phyloP scores from a whole-genome alignment of 148 eudicot species.

The Diospyros lotus region DNA sequence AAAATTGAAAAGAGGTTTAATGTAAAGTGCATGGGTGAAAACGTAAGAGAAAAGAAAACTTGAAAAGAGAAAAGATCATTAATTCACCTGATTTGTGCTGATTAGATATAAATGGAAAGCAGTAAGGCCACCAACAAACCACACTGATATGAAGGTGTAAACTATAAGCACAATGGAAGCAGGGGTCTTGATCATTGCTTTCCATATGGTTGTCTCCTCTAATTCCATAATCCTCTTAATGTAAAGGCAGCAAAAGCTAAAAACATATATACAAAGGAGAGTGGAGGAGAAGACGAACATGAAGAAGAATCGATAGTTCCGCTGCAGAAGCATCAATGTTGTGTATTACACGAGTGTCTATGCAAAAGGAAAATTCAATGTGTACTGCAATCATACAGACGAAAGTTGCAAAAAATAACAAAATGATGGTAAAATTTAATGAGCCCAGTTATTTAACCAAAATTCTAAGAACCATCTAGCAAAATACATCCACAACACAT shows the following conservation, averaged over 20 bases:
- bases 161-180: slow-evolving; percentile 82
- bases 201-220: slow-evolving; percentile 71
- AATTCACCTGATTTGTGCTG: slow-evolving; percentile 83
- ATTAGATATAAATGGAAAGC: slow-evolving; percentile 92
- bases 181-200: slow-evolving; percentile 92
- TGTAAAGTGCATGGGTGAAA: too few species aligned
- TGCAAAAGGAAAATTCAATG: not conserved
- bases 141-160: slow-evolving; percentile 87
- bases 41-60: too few species aligned
- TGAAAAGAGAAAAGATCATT: not conserved
- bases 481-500: too few species aligned
- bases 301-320: slow-evolving; percentile 97
- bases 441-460: too few species aligned
- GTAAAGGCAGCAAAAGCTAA: slow-evolving; percentile 91
- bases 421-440: not conserved
- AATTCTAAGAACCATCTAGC: too few species aligned
- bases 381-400: not conserved
- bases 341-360: slow-evolving; percentile 2
- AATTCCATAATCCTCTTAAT: slow-evolving; percentile 70
- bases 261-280: slow-evolving; percentile 80
- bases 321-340: slow-evolving; percentile 40
- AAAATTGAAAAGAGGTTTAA: not conserved
- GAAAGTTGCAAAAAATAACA: not conserved
- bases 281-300: slow-evolving; percentile 93
- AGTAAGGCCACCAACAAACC: slow-evolving; percentile 98